Base-by-base conservation (phyloP, 1,139 yeast species). In the Arxiozyma slooffiae region DNA sequence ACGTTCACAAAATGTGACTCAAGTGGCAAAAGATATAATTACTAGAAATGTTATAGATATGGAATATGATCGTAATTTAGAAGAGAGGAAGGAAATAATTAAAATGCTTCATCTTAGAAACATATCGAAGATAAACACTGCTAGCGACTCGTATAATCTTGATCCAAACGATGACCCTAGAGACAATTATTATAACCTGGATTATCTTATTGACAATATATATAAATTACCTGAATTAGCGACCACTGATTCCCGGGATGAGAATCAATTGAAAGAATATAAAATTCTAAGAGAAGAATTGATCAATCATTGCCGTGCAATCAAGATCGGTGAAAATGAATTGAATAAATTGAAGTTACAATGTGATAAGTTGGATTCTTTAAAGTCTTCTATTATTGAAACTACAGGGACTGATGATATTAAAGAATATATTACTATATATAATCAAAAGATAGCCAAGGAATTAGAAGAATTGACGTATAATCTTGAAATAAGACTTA, bases 71-170 rank as follows among this genome's bases (percentile, higher is more conserved):
- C 48, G 53, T 50, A 57, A 53, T 36, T 34, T 52, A 20, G 44
- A 50, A 7, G 57, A 58, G 45, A 41, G 59, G 17, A 45, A 53
- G 18, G 51, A 53, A 8, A 53, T 61, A 2, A 52, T 51, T 43
- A 57, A 58, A 24, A 37, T 54, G 7, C 53, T 61, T 11, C 61
- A 63, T 22, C 38, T 14, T 16, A 40, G 46, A 40, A 64, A 61
- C 44, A 51, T 62, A 21, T 57, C 59, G 2, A 52, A 42, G 20
- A 18, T 26, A 34, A 34, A 51, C 30, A 51, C 57, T 40, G 40
- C 55, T 22, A 44, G 58, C 21, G 55, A 61, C 17, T 53, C 53
- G 11, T 59, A 60, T 41, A 40, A 60, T 8, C 46, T 48, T 36
- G 52, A 48, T 6, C 49, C 49, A 18, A 44, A 44, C 24, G 48